These are phyloP conservation scores for Suillus subalutaceus DNA, from an alignment of 768 basidiomycete genomes.

Conservation along the genomic window DNA sequence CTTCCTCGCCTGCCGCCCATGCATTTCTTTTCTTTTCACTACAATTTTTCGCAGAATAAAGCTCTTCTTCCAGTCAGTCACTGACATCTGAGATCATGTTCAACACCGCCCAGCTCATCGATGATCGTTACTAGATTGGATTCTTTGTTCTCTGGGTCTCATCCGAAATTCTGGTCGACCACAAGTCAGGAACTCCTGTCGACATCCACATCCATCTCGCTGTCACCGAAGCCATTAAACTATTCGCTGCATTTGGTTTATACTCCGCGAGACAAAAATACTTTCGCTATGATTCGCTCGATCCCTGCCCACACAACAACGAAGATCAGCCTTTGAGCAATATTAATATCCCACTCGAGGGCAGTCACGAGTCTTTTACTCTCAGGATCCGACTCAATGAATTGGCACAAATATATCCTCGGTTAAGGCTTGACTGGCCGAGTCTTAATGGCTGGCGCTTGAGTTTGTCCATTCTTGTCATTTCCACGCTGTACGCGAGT, in stretches of 20 bases:
- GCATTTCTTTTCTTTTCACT: not conserved
- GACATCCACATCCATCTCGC: constrained; percentile 19
- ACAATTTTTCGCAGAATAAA: not conserved
- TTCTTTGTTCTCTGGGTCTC: constrained; percentile 2
- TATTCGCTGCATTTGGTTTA: constrained; percentile 17
- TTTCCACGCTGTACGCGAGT: constrained; percentile 18
- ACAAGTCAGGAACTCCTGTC: constrained; percentile 8
- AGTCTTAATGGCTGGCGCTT: constrained; percentile 19
- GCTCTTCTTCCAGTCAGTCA: constrained; percentile 2
- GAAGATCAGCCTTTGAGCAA: constrained; percentile 15
- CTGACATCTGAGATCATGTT: not conserved
- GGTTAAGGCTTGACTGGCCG: constrained; percentile 3
- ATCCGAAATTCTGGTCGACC: not conserved
- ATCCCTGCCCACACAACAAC: not conserved
- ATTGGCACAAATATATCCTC: constrained; percentile 13
- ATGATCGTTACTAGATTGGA: not conserved
- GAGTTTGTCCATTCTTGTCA: constrained; percentile 17
- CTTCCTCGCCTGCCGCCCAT: not conserved
- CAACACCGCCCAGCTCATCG: not conserved
- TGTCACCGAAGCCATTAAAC: constrained; percentile 24
- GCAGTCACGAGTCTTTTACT: constrained; percentile 10
- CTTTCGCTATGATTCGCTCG: constrained; percentile 1
- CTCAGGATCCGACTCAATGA: constrained; percentile 1
- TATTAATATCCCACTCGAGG: constrained; percentile 15
- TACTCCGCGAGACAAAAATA: constrained; percentile 17